These are phyloP conservation scores for Fomes fomentarius DNA, from an alignment of 1,284 basidiomycete species.

Conservation along the genomic window DNA sequence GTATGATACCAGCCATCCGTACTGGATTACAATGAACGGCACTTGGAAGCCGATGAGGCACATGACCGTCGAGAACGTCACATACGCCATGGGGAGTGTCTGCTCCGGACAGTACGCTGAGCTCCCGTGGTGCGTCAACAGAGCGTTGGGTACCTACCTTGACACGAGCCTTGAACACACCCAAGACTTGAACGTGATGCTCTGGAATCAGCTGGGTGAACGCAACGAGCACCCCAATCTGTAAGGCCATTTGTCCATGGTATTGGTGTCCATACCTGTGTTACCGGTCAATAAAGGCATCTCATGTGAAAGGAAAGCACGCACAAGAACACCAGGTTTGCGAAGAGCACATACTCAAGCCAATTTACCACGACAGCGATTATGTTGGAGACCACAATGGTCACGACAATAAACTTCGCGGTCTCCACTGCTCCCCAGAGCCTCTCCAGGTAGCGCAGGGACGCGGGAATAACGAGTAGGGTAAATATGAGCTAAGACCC, in stretches of 20 bases:
- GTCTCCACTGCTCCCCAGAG: slow-evolving; percentile 92
- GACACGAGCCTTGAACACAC: slow-evolving; percentile 84
- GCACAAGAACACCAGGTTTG: slow-evolving; percentile 77
- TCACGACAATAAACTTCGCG: slow-evolving; percentile 82
- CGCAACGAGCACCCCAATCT: slow-evolving; percentile 89
- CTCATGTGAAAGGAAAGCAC: slow-evolving; percentile 34
- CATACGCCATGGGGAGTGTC: slow-evolving; percentile 92
- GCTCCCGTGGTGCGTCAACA: slow-evolving; percentile 9
- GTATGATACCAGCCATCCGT: slow-evolving; percentile 97
- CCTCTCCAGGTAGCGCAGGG: slow-evolving; percentile 88
- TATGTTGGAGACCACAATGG: slow-evolving; percentile 83
- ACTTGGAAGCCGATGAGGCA: slow-evolving; percentile 88
- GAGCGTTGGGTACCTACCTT: slow-evolving; percentile 59
- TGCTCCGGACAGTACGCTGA: slow-evolving; percentile 33
- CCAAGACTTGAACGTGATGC: slow-evolving; percentile 93
- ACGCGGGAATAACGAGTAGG: slow-evolving; percentile 79
- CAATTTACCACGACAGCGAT: slow-evolving; percentile 85
- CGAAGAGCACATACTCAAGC: slow-evolving; percentile 74
- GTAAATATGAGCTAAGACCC: slow-evolving; percentile 72
- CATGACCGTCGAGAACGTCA: slow-evolving; percentile 89
- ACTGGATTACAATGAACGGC: slow-evolving; percentile 96
- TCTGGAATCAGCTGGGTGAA: slow-evolving; percentile 98
- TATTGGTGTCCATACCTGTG: slow-evolving; percentile 85
- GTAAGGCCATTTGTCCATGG: slow-evolving; percentile 92
- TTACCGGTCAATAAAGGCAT: slow-evolving; percentile 1